Conservation (phyloP, 2,329 filamentous ascomycete species). For the Zasmidium angulare region DNA sequence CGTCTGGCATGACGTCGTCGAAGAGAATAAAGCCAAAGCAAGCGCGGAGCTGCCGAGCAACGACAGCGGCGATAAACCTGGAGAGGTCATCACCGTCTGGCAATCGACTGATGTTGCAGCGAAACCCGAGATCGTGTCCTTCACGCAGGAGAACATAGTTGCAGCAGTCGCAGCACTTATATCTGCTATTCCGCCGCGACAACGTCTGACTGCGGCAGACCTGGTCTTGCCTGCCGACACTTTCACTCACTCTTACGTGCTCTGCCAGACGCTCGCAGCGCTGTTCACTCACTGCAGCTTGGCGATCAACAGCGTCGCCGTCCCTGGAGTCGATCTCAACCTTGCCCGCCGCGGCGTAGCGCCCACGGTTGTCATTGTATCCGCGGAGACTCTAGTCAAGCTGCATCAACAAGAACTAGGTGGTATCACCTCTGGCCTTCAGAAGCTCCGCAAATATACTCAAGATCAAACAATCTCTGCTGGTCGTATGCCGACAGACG, state of each 20-base stretch:
- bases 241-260: slow-evolving; percentile 74
- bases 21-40: slow-evolving; percentile 62
- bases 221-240: slow-evolving; percentile 82
- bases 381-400: slow-evolving; percentile 69
- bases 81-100: slow-evolving; percentile 65
- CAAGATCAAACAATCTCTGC: slow-evolving; percentile 69
- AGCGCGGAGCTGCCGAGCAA: slow-evolving; percentile 64
- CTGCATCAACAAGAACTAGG: slow-evolving; percentile 65
- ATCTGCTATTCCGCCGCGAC: slow-evolving; percentile 69
- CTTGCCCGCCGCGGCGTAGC: slow-evolving; percentile 72
- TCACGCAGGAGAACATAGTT: slow-evolving; percentile 82
- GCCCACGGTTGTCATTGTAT: slow-evolving; percentile 79
- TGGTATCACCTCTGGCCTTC: slow-evolving; percentile 55
- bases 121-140: slow-evolving; percentile 72
- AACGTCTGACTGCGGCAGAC: slow-evolving; percentile 73
- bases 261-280: slow-evolving; percentile 77
- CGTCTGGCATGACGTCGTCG: slow-evolving; percentile 90
- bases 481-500: slow-evolving; percentile 71
- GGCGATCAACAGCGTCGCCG: slow-evolving; percentile 84
- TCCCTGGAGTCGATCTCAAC: slow-evolving; percentile 67
- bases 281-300: slow-evolving; percentile 82
- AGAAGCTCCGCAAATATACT: slow-evolving; percentile 68
- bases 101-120: slow-evolving; percentile 50
- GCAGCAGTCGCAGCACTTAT: slow-evolving; percentile 79
- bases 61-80: slow-evolving; percentile 53